Conservation (phyloP, 2,329 filamentous ascomycete genomes). For the Phialophora tarda region DNA sequence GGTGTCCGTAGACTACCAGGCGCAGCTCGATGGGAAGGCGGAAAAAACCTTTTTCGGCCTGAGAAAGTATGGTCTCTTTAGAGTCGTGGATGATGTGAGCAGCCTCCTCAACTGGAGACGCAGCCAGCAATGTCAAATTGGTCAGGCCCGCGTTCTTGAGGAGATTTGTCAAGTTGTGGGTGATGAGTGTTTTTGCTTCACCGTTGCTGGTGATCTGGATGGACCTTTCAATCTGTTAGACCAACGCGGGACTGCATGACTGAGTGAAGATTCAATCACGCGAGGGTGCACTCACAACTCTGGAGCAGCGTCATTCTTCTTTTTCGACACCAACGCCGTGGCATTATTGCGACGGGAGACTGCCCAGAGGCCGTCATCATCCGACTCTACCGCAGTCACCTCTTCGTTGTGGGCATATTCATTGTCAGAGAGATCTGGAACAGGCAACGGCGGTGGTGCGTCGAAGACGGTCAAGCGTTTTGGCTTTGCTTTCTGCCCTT, state of each 20-base stretch:
- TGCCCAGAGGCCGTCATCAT: conserved; percentile 15
- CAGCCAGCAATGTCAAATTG: neutral
- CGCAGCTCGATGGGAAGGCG: conserved; percentile 48
- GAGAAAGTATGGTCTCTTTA: neutral
- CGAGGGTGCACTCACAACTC: conserved; percentile 2
- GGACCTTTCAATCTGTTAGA: neutral
- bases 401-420: conserved; percentile 6
- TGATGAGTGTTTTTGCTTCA: neutral
- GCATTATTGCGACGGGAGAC: neutral
- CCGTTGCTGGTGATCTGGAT: neutral
- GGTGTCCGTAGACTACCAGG: conserved; percentile 54
- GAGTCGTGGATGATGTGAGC: neutral
- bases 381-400: conserved; percentile 2
- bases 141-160: neutral
- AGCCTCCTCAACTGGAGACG: neutral
- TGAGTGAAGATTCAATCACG: neutral
- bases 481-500: conserved; percentile 9
- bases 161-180: neutral
- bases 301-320: neutral
- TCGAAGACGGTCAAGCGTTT: neutral
- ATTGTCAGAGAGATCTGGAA: conserved; percentile 31
- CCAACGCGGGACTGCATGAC: neutral
- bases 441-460: conserved; percentile 6
- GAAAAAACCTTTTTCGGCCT: neutral
- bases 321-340: neutral